Percentiles rank a stretch among this genome's conserved stretches.
These are phyloP conservation scores for Avena insularis DNA, from an alignment of 176 grass and related monocot genomes.

Conservation along the genomic window DNA sequence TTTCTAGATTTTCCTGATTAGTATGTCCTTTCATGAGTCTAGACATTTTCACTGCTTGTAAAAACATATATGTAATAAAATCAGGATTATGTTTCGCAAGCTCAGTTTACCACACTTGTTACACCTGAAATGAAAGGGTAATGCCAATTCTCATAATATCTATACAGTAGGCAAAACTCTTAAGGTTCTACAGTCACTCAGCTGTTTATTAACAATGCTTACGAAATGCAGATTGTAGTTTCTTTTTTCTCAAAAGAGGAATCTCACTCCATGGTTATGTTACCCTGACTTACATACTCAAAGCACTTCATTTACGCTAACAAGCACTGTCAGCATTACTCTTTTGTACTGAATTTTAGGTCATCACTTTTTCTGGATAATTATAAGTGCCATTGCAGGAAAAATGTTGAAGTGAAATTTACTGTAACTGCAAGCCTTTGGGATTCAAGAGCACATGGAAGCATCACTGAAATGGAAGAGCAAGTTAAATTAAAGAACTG, in stretches of 20 bases:
- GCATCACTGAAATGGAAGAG: conserved; percentile 69
- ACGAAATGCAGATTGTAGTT: conserved; percentile 15
- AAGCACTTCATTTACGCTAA: conserved; percentile 1
- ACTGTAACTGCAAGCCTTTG: conserved; percentile 52
- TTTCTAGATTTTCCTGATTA: conserved; percentile 38
- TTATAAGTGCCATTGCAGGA: conserved; percentile 49
- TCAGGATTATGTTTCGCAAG: conserved; percentile 20
- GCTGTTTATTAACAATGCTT: conserved; percentile 3
- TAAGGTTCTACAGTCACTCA: background rate
- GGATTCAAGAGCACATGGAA: conserved; percentile 53
- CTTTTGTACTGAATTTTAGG: background rate
- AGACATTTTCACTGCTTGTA: background rate
- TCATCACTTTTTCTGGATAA: background rate
- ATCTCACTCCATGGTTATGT: background rate
- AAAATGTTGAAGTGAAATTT: conserved; percentile 73
- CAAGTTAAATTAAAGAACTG: conserved; percentile 69
- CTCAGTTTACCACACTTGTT: conserved; percentile 1
- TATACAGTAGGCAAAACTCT: background rate
- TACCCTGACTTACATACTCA: conserved; percentile 22
- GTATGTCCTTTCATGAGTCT: background rate
- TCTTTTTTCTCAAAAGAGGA: conserved; percentile 3
- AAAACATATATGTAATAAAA: conserved; percentile 29
- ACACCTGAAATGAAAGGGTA: background rate
- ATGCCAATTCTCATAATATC: background rate
- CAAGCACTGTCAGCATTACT: conserved; percentile 6